Conservation (phyloP, 257 asterid genomes). For the Lantana camara region DNA sequence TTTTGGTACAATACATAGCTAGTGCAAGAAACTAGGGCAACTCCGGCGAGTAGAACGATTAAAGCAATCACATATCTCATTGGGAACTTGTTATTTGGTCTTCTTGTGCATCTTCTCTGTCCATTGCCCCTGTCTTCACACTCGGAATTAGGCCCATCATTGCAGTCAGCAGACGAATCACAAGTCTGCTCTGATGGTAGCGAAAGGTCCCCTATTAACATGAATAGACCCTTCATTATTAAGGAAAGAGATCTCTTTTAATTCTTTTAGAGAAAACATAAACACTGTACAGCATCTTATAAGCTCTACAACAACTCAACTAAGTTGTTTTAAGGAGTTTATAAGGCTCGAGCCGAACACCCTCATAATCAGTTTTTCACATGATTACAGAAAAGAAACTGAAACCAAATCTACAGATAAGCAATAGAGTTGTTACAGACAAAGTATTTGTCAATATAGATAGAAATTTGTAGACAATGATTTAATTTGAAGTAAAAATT, state of each 20-base stretch:
- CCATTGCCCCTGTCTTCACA: constrained; percentile 22
- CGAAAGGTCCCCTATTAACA: too few species aligned
- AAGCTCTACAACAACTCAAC: too few species aligned
- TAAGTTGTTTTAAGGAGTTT: too few species aligned
- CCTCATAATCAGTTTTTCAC: too few species aligned
- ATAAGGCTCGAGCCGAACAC: too few species aligned
- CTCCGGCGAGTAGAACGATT: constrained; percentile 26
- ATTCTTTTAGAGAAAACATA: too few species aligned
- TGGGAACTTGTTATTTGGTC: constrained; percentile 10
- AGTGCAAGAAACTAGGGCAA: constrained; percentile 24
- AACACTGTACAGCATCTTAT: too few species aligned
- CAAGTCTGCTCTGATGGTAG: constrained; percentile 34
- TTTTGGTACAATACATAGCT: constrained; percentile 32
- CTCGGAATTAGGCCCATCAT: constrained; percentile 32
- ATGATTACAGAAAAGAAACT: not conserved
- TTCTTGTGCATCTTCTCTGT: constrained; percentile 17
- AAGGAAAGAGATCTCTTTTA: not conserved
- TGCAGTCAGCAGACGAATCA: constrained; percentile 21
- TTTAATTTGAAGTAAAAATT: constrained; percentile 1
- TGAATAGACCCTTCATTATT: not conserved
- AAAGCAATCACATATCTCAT: constrained; percentile 15
- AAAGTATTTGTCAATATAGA: too few species aligned
- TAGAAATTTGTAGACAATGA: too few species aligned
- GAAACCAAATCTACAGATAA: not conserved
- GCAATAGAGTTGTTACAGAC: not conserved